phyloP scores from a whole-genome alignment of 2,329 filamentous ascomycete species.

The Nannizziopsis arthrosporioides region DNA sequence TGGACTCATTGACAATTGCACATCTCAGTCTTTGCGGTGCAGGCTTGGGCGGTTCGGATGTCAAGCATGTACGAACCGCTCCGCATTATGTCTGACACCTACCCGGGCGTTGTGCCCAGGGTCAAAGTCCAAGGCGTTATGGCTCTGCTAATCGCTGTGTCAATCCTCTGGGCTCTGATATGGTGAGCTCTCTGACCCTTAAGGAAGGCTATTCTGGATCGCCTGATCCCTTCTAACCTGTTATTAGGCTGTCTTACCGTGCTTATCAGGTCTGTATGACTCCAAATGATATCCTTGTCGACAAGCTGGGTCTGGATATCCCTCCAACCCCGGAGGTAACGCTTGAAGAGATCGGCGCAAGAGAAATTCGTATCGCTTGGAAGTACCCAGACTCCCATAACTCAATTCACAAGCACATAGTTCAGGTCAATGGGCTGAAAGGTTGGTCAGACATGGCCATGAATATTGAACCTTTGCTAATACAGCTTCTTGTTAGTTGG shows the following conservation, averaged over 20 bases:
- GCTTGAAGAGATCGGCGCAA: constrained; percentile 74
- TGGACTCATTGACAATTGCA: neutral
- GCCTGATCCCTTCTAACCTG: constrained; percentile 1
- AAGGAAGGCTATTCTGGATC: constrained; percentile 4
- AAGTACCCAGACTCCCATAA: constrained; percentile 56
- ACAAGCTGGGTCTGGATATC: constrained; percentile 85
- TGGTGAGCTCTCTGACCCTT: constrained; percentile 29
- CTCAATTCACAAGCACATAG: constrained; percentile 72
- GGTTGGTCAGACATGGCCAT: constrained; percentile 40
- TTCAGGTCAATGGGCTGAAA: constrained; percentile 87
- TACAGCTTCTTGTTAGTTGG: constrained; percentile 48
- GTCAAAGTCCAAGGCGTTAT: constrained; percentile 40
- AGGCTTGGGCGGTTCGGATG: constrained; percentile 21
- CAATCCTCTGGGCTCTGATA: constrained; percentile 40
- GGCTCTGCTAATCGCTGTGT: constrained; percentile 38
- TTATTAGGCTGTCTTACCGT: constrained; percentile 63
- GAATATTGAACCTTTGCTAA: constrained; percentile 12
- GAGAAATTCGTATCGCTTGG: constrained; percentile 86
- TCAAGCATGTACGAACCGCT: constrained; percentile 38
- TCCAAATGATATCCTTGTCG: constrained; percentile 80
- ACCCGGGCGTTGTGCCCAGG: constrained; percentile 35
- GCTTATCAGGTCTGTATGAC: constrained; percentile 82
- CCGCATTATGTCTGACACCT: constrained; percentile 36
- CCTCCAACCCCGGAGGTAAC: constrained; percentile 81
- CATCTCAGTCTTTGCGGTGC: neutral